These are phyloP conservation scores for Ichthyophthirius multifiliis DNA, from an alignment of 169 alveolate species.

Conservation along the genomic window DNA sequence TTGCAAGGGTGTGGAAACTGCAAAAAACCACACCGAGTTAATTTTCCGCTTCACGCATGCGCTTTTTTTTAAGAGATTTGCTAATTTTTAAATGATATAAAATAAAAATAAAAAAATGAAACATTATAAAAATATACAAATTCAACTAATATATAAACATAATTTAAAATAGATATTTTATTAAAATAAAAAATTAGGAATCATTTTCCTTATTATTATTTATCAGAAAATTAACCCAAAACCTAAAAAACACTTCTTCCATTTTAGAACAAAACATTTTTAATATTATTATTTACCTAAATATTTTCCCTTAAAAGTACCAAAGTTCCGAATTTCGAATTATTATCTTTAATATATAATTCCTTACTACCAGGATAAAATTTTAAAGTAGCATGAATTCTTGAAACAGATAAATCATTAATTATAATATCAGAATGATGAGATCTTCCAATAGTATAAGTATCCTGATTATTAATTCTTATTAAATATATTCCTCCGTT, in stretches of 20 bases:
- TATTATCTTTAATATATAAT: conserved; percentile 44
- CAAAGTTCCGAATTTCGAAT: conserved; percentile 64
- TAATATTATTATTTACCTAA: background rate
- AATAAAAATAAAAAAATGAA: too few relatives aligned
- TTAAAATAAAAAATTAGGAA: too few relatives aligned
- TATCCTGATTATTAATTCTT: background rate
- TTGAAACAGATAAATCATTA: conserved; percentile 79
- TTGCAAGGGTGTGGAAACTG: too few relatives aligned
- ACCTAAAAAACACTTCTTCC: conserved; percentile 2
- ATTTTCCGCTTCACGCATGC: too few relatives aligned
- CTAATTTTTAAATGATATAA: too few relatives aligned
- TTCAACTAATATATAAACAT: too few relatives aligned
- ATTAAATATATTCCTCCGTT: background rate
- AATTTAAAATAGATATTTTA: too few relatives aligned
- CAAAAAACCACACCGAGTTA: too few relatives aligned
- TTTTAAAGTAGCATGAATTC: conserved; percentile 41
- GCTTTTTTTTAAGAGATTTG: too few relatives aligned
- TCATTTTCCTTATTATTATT: too few relatives aligned
- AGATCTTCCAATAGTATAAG: conserved; percentile 64
- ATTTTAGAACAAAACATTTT: background rate
- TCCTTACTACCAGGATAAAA: conserved; percentile 29
- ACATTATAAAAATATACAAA: too few relatives aligned
- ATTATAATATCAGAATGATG: conserved; percentile 80
- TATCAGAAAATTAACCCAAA: too few relatives aligned
- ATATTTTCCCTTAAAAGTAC: conserved; percentile 30